These are phyloP conservation scores for Eucalyptus cloeziana DNA, from an alignment of 345 rosid genomes.

Conservation along the genomic window DNA sequence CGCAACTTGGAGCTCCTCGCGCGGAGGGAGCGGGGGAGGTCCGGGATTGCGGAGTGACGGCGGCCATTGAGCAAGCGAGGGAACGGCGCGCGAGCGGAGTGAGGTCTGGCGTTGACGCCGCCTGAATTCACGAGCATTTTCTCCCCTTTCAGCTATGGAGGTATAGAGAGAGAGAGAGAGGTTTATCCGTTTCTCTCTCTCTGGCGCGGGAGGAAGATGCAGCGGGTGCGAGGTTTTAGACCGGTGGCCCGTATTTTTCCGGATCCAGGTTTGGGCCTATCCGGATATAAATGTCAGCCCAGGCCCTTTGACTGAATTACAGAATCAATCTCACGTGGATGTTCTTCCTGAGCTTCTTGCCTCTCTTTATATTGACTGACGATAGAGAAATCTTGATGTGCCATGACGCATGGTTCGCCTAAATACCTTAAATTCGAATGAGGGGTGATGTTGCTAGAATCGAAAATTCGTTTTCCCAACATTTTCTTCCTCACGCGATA, in stretches of 20 bases:
- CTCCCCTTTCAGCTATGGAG: background rate
- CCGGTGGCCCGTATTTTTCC: background rate
- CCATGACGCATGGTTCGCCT: background rate
- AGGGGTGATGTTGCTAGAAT: background rate
- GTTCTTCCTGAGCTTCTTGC: background rate
- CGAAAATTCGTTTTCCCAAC: background rate
- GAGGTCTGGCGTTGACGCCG: background rate
- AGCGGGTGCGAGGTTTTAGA: background rate
- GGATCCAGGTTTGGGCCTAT: background rate
- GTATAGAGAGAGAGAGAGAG: background rate
- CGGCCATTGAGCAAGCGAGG: background rate
- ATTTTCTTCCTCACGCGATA: background rate
- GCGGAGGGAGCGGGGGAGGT: conserved; percentile 19
- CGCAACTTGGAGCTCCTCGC: conserved; percentile 15
- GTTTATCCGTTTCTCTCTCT: background rate
- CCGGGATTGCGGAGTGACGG: conserved; percentile 3
- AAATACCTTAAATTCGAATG: background rate
- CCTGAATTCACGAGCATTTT: background rate
- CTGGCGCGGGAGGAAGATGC: background rate
- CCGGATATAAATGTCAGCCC: background rate
- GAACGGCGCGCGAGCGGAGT: background rate
- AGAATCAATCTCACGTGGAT: background rate
- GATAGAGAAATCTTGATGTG: background rate
- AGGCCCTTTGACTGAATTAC: background rate
- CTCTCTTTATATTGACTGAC: background rate